phyloP scores from a whole-genome alignment of 768 basidiomycete genomes.

The Phylloporus rhodoxanthus region DNA sequence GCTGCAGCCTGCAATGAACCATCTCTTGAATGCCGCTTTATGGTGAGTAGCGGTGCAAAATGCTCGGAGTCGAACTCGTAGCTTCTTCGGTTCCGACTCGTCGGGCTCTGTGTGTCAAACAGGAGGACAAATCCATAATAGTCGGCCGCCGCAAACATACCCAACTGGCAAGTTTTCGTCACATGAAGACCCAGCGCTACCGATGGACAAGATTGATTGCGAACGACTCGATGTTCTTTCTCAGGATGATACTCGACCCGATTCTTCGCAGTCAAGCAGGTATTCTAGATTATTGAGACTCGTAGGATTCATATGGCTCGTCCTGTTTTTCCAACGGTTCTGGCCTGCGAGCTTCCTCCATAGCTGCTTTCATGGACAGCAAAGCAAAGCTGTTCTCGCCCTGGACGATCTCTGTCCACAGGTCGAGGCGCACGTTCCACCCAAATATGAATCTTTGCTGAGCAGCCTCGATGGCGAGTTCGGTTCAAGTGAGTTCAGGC shows the following conservation, averaged over 20 bases:
- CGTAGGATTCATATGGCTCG: slow-evolving; percentile 7
- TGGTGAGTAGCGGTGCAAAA: too few species aligned
- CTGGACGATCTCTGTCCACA: slow-evolving; percentile 26
- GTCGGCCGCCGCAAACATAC: not conserved
- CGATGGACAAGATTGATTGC: not conserved
- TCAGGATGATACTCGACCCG: not conserved
- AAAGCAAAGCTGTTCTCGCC: not conserved
- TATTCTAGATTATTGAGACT: not conserved
- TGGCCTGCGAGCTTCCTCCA: slow-evolving; percentile 2
- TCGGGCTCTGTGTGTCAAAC: too few species aligned
- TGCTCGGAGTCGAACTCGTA: too few species aligned
- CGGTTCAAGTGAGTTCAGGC: too few species aligned
- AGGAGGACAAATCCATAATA: too few species aligned
- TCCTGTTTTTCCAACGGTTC: slow-evolving; percentile 1
- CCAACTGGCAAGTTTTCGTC: not conserved
- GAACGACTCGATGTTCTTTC: not conserved
- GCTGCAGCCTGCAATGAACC: too few species aligned
- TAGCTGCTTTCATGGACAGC: not conserved
- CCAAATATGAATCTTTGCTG: slow-evolving; percentile 14
- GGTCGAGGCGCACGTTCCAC: slow-evolving; percentile 10
- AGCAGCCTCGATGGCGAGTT: too few species aligned
- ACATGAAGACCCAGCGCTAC: not conserved
- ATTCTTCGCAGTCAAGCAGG: not conserved
- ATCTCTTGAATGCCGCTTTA: too few species aligned
- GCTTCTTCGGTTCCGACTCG: too few species aligned